Evolutionary conservation across 345 rosid species (phyloP), one percentile per base, ranked within the genome.

Genomic region (Acer campestre): DNA sequence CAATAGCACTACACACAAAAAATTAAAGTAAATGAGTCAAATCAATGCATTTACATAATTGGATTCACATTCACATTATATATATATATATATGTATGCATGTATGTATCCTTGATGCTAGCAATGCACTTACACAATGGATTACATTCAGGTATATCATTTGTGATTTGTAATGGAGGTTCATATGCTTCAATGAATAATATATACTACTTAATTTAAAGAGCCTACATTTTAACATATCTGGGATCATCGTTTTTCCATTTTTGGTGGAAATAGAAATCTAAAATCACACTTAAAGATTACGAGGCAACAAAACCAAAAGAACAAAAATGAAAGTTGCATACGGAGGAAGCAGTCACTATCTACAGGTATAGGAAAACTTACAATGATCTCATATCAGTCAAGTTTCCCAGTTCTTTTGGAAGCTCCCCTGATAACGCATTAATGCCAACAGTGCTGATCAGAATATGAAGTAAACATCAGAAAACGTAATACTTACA

Each of bases 401-500:
- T 79, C 74, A 90, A 92, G 76, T 77, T 48, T 51, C 97, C 95
- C 65, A 92, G 81, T 82, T 90, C 95, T 77, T 77, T 84, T 14
- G 95, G 97, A 61, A 92, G 75, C 77, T 90, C 89, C 72, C 93
- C 97, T 11, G 89, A 88, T 55, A 89, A 66, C 0, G 90, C 79
- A 84, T 92, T 89, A 62, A 79, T 82, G 65, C 87, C 90, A 72
- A 92, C 0, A 75, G 1, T 58, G 91, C 97, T 94, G 82, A 1
- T 27, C 3, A 38, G 31, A 67, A 67, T 2, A 75, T 14, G 13
- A 63, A 11, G 46, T 75, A 56, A 64, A 48, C 0, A 55, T 48
- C 38, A 58, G 70, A 9, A 64, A 64, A 49, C 27, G n/a, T 73
- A 29, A 69, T 14, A 42, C 8, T 40, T 40, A 40, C 8, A 40